These are phyloP conservation scores for Xylaria digitata DNA, from an alignment of 2,329 filamentous ascomycete genomes.

Conservation along the genomic window DNA sequence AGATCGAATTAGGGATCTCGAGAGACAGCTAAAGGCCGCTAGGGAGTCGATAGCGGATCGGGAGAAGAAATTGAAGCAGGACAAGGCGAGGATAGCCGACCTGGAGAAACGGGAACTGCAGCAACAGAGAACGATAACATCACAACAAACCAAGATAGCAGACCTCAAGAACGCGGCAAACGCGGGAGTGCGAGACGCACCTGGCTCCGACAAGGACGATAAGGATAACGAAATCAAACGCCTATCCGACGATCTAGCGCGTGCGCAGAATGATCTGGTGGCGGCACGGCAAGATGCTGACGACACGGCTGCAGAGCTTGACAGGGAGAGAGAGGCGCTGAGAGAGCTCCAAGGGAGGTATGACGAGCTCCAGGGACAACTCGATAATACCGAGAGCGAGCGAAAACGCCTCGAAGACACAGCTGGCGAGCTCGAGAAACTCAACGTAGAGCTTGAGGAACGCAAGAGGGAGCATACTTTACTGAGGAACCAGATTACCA, in stretches of 20 bases:
- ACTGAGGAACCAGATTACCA: too few species aligned
- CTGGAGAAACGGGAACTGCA: slow-evolving; percentile 21
- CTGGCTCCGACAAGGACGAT: too few species aligned
- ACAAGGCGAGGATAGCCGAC: neutral
- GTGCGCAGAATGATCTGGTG: neutral
- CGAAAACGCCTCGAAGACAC: too few species aligned
- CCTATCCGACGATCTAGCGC: neutral
- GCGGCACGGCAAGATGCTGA: neutral
- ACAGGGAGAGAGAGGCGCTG: neutral
- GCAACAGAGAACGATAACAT: slow-evolving; percentile 7
- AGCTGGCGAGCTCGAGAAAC: too few species aligned
- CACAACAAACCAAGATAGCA: neutral
- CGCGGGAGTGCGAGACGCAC: too few species aligned
- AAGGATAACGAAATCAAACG: neutral
- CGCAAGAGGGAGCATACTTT: too few species aligned
- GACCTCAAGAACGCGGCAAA: neutral
- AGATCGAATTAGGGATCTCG: slow-evolving; percentile 1
- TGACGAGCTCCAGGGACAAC: neutral
- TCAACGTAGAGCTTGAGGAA: too few species aligned
- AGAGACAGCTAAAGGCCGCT: slow-evolving; percentile 16
- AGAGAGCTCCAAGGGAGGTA: neutral
- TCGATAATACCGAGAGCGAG: neutral
- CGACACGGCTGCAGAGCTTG: neutral
- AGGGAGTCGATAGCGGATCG: neutral
- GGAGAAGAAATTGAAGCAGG: slow-evolving; percentile 5